Evolutionary conservation across 2,329 filamentous ascomycete species (phyloP), one percentile per base, ranked within the genome.

Genomic region (Dothideomycetes sp.): DNA sequence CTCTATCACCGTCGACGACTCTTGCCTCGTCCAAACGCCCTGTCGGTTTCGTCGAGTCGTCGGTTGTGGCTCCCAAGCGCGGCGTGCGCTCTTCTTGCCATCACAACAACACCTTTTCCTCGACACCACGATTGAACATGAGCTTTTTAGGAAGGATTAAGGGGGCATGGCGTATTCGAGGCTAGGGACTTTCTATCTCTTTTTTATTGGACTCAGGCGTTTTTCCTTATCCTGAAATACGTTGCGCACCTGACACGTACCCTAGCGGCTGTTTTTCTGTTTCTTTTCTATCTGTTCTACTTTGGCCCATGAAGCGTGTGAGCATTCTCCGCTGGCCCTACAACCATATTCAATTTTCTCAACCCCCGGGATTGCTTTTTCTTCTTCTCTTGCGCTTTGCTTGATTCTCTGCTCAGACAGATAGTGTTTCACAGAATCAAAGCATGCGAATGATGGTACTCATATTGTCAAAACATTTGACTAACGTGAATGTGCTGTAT

Each of bases 61-160:
- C 40, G 32, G 40, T 36, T 42, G 40, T 35, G 40, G 27, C 40
- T 42, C 40, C 40, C 40, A 42, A 42, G 40, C 40, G 40, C 40
- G 40, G 40, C 40, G 40, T 42, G 40, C 40, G 40, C 37, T 40
- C 29, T 4, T 19, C 37, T 23, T 40, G 37, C 37, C 37, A 40
- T 40, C 10, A 33, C 33, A 32, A 40, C 29, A 28, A 40, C 37
- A 40, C 37, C 37, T 40, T 40, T 27, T 33, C 37, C 33, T 40
- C 37, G 17, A n/a, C n/a, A n/a, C 37, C 37, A 42, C 40, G 40
- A 42, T 35, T 31, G 30, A 42, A 35, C 22, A 42, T 18, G 40
- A 42, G 40, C 40, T 42, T 42, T 42, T 35, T 42, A 31, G 40
- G 32, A 27, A 42, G 32, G 16, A 36, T 42, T 27, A 42, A 42